Evolutionary conservation across 108 stramenopile species (phyloP), one percentile per base, ranked within the genome.

Genomic region (Cyclostephanos tholiformis): DNA sequence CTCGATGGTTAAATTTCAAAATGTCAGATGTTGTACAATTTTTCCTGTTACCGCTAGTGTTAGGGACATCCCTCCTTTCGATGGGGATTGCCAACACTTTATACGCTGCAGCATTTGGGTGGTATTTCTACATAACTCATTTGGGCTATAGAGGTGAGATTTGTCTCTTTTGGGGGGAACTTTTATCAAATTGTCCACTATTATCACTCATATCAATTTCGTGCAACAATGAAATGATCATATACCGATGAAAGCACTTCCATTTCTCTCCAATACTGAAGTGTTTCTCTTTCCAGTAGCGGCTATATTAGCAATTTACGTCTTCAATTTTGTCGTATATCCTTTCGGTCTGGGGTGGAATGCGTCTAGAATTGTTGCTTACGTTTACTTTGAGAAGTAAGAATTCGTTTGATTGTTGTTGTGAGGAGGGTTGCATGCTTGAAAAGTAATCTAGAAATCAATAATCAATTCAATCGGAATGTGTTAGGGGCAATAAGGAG

Each of bases 61-160:
- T 97, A 46, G 88, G 91, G 30, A 79, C 83, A 64, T 89, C 87
- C 17, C 73, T 98, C 32, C 44, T 93, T 39, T 80, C 96, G 1
- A 63, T 97, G 56, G 63, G 97, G 13, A 58, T 95, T 19, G 88
- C 92, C 49, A 99, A 99, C 82, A 83, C 89, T 11, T 75, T 99
- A 22, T 99, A 96, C 79, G 93, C 96, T 12, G 82, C 78, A 2
- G 96, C 95, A 17, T 94, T 98, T 65, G 69, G 84, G 39, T 94
- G 88, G 84, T 99, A 99, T 72, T 97, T 91, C 82, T 99, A 99
- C 72, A 89, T 98, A 66, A 98, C 97, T 0, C 97, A 98, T 88
- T 84, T 98, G 67, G 97, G 97, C 29, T 98, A 96, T 69, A 75
- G 97, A 71, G 85, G 80, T 89, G 46, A 82, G 85, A 59, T 55